Evolutionary conservation across 805 yeast species (phyloP).

Genomic region (Lipomyces orientalis): DNA sequence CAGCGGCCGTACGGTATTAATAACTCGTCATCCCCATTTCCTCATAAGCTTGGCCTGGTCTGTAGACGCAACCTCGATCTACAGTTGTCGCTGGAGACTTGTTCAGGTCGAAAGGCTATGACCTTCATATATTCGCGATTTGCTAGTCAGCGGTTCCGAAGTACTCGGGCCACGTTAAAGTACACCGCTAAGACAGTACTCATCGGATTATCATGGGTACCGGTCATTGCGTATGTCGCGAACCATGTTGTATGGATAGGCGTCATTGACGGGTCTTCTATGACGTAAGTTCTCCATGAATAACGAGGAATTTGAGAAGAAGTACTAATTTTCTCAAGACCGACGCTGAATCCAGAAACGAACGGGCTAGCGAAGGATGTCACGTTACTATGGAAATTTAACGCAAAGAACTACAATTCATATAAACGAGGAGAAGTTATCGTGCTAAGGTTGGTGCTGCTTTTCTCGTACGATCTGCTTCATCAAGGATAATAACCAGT

Average conservation of each 20-base stretch:
- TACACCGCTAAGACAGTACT: constrained; percentile 37
- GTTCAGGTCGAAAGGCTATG: neutral
- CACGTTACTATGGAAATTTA: constrained; percentile 26
- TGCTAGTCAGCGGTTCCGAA: neutral
- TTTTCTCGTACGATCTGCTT: neutral
- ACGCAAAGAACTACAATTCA: constrained; percentile 16
- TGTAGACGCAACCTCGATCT: neutral
- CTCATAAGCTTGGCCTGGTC: neutral
- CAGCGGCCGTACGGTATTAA: neutral
- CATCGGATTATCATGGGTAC: constrained; percentile 70
- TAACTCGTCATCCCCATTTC: neutral
- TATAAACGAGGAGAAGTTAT: constrained; percentile 28
- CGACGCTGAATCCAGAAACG: constrained; percentile 35
- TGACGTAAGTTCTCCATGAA: constrained; percentile 51
- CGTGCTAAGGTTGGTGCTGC: constrained; percentile 21
- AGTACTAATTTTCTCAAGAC: constrained; percentile 14
- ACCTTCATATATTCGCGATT: neutral
- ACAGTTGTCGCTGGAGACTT: neutral
- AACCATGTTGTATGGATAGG: constrained; percentile 77
- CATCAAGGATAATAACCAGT: neutral
- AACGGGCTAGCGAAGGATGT: constrained; percentile 29
- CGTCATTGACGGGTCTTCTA: constrained; percentile 77
- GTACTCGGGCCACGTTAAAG: neutral
- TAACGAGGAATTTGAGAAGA: neutral
- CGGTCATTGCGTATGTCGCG: constrained; percentile 70